Evolutionary conservation across 495 filamentous ascomycete species (phyloP), one percentile per base, ranked within the genome.

Genomic region (Sordaria brevicollis): DNA sequence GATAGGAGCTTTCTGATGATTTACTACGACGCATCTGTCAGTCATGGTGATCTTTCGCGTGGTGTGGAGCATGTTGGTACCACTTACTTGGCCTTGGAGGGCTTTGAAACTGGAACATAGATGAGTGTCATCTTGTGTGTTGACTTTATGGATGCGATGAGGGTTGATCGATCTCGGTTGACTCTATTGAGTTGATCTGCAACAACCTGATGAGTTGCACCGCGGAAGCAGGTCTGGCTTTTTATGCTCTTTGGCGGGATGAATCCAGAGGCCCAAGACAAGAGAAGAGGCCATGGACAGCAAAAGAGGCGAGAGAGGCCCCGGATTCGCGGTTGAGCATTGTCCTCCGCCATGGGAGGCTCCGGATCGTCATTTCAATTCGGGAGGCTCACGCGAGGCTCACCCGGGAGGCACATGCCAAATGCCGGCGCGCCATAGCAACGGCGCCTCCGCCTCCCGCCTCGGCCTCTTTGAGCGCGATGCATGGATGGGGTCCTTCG

Each of bases 21-120:
- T 54, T 15, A 31, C 68, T 33, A 1, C 67, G 67, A n/a, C 33
- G 9, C 6, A 2, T 17, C 2, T 2, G 37, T 74, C 31, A 72
- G 43, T 36, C 2, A 54, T 17, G 5, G 15, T 15, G 4, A 13
- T 31, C 17, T 5, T 41, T 19, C 0, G 25, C 34, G 66, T 2
- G 34, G 4, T 25, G 0, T 5, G 21, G 13, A 36, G 10, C 1
- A 62, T 34, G 33, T 8, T n/a, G 5, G 31, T 21, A 19, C 5
- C 17, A 65, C 72, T 71, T 54, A 76, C 75, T 68, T 70, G 11
- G 75, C 72, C 9, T 72, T 72, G 5, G 75, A 76, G 25, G 74
- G 62, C 10, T 69, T 65, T 17, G 70, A 31, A 4, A 3, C 37
- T 25, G 35, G 7, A 15, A 70, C 35, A 11, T 36, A 37, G 4